Conservation (phyloP, 2,329 filamentous ascomycete genomes). For the Blastomyces gilchristii region DNA sequence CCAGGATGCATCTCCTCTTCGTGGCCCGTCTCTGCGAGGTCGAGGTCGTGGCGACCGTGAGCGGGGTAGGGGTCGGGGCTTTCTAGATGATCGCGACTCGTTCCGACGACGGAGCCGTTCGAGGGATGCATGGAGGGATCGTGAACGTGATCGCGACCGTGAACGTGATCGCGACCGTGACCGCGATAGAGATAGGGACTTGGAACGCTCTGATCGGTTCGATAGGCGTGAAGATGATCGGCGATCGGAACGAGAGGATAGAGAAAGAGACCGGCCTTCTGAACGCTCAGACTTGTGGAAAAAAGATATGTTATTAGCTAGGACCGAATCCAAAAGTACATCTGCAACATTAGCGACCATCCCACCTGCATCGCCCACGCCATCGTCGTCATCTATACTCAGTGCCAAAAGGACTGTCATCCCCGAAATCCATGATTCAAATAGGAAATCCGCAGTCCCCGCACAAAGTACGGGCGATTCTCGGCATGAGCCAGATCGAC, state of each 20-base stretch:
- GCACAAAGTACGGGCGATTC: constrained; percentile 18
- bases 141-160: constrained; percentile 30
- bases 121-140: constrained; percentile 35
- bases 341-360: constrained; percentile 13
- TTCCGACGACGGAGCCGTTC: constrained; percentile 38
- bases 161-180: constrained; percentile 28
- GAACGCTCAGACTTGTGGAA: constrained; percentile 31
- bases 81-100: constrained; percentile 33
- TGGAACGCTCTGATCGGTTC: constrained; percentile 16
- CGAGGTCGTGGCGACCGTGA: constrained; percentile 37
- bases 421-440: constrained; percentile 9
- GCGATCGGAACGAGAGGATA: constrained; percentile 19
- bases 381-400: background rate
- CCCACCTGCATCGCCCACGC: constrained; percentile 10
- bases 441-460: background rate
- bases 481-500: constrained; percentile 26
- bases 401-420: constrained; percentile 6
- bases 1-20: constrained; percentile 29
- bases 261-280: constrained; percentile 19
- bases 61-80: constrained; percentile 33
- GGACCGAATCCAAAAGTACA: constrained; percentile 19
- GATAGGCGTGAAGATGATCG: constrained; percentile 28
- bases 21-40: constrained; percentile 32
- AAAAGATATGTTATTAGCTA: constrained; percentile 28
- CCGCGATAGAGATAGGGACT: constrained; percentile 24